Evolutionary conservation across 129 eudicot genomes (phyloP).

Genomic region (Helianthus annuus): DNA sequence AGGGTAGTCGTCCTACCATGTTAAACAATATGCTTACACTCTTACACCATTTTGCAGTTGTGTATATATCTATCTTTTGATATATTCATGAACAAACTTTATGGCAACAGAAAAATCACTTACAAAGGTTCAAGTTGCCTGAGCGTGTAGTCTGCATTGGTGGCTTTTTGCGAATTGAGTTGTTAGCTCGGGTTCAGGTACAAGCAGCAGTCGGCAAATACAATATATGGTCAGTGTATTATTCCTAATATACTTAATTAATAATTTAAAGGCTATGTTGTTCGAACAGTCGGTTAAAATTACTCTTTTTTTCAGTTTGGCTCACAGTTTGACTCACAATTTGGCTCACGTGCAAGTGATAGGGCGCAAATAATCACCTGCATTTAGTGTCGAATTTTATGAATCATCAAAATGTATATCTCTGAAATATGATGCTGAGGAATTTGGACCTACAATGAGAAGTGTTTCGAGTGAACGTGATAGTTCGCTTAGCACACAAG

Average conservation of each 20-base stretch:
- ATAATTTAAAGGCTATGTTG: neutral
- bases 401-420: constrained; percentile 20
- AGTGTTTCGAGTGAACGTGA: constrained; percentile 8
- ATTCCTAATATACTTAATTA: neutral
- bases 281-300: neutral
- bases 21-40: no score
- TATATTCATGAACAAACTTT: constrained; percentile 1
- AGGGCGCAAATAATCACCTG: constrained; percentile 62
- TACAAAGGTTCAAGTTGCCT: constrained; percentile 27
- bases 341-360: constrained; percentile 65
- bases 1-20: no score
- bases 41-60: no score
- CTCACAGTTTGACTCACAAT: no score
- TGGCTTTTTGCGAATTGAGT: constrained; percentile 68
- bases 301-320: constrained; percentile 18
- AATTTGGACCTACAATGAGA: constrained; percentile 20
- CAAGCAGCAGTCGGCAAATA: constrained; percentile 54
- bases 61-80: neutral
- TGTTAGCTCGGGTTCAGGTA: constrained; percentile 67
- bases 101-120: constrained; percentile 47
- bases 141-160: constrained; percentile 73
- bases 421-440: constrained; percentile 40
- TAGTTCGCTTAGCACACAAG: neutral
- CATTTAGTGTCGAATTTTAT: constrained; percentile 45
- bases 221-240: constrained; percentile 62